Conservation (phyloP, 805 yeast species). For the Lipomyces japonicus region DNA sequence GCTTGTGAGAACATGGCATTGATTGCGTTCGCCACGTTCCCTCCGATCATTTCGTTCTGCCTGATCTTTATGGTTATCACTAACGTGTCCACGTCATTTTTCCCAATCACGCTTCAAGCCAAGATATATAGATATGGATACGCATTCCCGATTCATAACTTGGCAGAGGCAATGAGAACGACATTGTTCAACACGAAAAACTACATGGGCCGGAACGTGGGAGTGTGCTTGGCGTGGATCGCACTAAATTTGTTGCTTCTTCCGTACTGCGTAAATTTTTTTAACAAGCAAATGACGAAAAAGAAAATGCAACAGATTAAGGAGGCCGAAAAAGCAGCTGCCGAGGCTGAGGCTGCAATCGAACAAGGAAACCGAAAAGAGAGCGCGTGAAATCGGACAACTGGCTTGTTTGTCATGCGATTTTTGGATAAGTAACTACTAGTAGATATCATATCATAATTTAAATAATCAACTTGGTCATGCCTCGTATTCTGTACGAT, state of each 20-base stretch:
- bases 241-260: conserved; percentile 42
- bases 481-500: no score
- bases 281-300: conserved; percentile 6
- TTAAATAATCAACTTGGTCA: no score
- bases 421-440: no score
- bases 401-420: no score
- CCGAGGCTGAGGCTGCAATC: no score
- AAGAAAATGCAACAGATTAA: not conserved
- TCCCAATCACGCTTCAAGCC: conserved; percentile 57
- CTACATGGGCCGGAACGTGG: conserved; percentile 56
- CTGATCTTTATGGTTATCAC: conserved; percentile 63
- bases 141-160: conserved; percentile 64
- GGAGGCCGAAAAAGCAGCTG: no score
- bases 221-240: conserved; percentile 59
- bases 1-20: conserved; percentile 64
- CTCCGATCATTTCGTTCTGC: conserved; percentile 70
- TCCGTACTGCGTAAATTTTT: conserved; percentile 16
- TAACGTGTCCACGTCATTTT: conserved; percentile 65
- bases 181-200: conserved; percentile 56
- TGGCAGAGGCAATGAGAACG: conserved; percentile 58
- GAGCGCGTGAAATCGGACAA: no score
- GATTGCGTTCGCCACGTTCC: conserved; percentile 49
- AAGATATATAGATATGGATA: conserved; percentile 61
- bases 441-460: no score
- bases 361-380: no score